Percentiles rank a stretch among this genome's conserved stretches.
These are phyloP conservation scores for Ustilago cynodontis DNA, from an alignment of 1,284 basidiomycete species.

Conservation along the genomic window DNA sequence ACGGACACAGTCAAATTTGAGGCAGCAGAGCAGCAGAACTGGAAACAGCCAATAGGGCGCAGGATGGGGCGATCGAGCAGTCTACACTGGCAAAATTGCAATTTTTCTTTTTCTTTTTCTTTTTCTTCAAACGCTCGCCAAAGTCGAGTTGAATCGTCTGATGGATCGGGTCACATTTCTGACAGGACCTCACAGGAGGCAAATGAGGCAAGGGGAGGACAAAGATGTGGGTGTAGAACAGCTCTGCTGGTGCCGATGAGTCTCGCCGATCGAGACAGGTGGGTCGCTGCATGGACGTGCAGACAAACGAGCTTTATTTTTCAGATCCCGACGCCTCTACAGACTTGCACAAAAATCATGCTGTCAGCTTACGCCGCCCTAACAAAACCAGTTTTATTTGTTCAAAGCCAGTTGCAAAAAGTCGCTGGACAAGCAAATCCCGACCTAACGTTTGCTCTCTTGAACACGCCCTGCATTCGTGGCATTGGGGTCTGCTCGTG, in stretches of 20 bases:
- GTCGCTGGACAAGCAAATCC: no score
- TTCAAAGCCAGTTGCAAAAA: no score
- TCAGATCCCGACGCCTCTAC: slow-evolving; percentile 7
- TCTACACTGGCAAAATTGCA: background rate
- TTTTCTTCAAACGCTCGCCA: background rate
- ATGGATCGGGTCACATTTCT: background rate
- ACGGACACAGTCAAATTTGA: background rate
- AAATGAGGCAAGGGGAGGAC: background rate
- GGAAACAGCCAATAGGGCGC: background rate
- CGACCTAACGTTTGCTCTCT: no score
- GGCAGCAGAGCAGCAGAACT: slow-evolving; percentile 1
- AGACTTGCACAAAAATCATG: background rate
- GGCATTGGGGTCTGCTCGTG: no score
- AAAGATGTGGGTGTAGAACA: background rate
- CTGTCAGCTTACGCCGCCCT: background rate
- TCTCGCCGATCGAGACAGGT: slow-evolving; percentile 36
- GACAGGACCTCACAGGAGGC: no score
- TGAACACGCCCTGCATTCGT: no score
- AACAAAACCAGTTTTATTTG: no score
- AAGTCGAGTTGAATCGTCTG: background rate
- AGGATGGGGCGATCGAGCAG: slow-evolving; percentile 23
- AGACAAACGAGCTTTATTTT: slow-evolving; percentile 11
- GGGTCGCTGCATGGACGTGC: slow-evolving; percentile 15
- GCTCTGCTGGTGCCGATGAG: slow-evolving; percentile 21
- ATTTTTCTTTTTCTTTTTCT: background rate